phyloP scores from a whole-genome alignment of 768 basidiomycete species.

The Sporobolomyces pararoseus region DNA sequence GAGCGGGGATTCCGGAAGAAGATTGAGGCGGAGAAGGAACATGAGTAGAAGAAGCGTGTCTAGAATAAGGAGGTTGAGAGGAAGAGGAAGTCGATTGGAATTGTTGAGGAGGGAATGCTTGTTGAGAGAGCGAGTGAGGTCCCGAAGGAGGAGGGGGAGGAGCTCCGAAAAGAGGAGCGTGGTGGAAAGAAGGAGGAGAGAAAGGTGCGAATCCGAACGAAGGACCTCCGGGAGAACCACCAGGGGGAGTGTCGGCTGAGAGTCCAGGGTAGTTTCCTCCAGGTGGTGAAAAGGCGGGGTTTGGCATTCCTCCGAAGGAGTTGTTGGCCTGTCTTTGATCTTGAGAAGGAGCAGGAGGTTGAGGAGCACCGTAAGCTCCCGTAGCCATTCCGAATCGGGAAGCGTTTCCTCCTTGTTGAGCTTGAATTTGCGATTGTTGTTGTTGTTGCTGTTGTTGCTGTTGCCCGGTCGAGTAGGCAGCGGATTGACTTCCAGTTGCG shows the following conservation, averaged over 20 bases:
- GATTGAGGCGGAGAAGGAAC: neutral
- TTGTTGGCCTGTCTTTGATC: conserved; percentile 1
- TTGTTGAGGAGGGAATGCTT: conserved; percentile 8
- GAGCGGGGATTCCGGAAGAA: neutral
- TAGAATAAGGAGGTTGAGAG: neutral
- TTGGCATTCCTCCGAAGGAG: conserved; percentile 4
- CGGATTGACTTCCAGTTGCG: neutral
- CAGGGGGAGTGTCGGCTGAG: conserved; percentile 1
- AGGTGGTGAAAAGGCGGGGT: conserved; percentile 24
- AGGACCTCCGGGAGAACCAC: conserved; percentile 1
- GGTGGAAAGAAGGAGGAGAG: conserved; percentile 33
- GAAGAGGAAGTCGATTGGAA: too few species aligned
- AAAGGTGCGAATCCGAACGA: conserved; percentile 36
- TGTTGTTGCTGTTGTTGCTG: neutral
- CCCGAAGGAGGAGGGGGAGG: conserved; percentile 11
- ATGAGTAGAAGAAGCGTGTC: conserved; percentile 10
- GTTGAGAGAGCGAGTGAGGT: neutral
- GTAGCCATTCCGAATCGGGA: conserved; percentile 10
- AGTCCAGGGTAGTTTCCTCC: conserved; percentile 22
- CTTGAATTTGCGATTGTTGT: neutral
- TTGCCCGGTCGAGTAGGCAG: neutral
- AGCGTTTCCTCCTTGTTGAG: conserved; percentile 7
- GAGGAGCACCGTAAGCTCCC: conserved; percentile 26
- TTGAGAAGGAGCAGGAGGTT: neutral
- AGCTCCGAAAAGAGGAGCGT: conserved; percentile 28